Evolutionary conservation across 1,284 basidiomycete species (phyloP).

Genomic region (Athelia sp.): DNA sequence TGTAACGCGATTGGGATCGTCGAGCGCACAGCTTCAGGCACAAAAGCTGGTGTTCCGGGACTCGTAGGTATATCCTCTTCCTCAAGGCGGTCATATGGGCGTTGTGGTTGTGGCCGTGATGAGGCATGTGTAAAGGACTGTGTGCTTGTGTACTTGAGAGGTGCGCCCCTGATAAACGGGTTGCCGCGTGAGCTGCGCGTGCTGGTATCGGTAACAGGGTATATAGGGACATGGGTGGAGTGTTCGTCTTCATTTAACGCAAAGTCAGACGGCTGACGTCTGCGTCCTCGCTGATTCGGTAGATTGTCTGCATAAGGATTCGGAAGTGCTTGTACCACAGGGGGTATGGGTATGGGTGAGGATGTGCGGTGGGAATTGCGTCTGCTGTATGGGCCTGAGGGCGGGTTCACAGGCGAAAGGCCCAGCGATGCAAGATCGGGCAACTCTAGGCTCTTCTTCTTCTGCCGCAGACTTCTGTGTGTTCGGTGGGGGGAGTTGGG

Average conservation of each 20-base stretch:
- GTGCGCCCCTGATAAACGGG: constrained; percentile 24
- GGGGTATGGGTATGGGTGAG: constrained; percentile 36
- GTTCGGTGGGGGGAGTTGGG: not conserved
- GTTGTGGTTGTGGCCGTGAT: constrained; percentile 2
- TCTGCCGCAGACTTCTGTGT: constrained; percentile 46
- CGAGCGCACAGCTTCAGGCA: constrained; percentile 55
- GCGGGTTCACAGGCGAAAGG: constrained; percentile 42
- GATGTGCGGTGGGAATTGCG: constrained; percentile 15
- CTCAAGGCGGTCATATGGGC: constrained; percentile 22
- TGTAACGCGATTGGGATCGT: constrained; percentile 55
- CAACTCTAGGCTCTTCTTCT: constrained; percentile 72
- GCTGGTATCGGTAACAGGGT: constrained; percentile 10
- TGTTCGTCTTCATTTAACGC: constrained; percentile 30
- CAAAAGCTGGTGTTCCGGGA: too few relatives aligned
- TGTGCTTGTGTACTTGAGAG: constrained; percentile 29
- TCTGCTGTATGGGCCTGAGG: too few relatives aligned
- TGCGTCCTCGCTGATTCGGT: not conserved
- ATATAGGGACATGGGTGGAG: constrained; percentile 40
- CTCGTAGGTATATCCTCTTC: constrained; percentile 23
- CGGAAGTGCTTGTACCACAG: constrained; percentile 14
- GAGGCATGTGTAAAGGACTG: constrained; percentile 25
- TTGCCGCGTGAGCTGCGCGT: constrained; percentile 16
- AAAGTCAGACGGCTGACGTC: constrained; percentile 21
- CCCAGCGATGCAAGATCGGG: constrained; percentile 68
- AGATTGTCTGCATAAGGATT: not conserved